Conservation (phyloP, 805 yeast genomes). For the Gaillardinia entomophila region DNA sequence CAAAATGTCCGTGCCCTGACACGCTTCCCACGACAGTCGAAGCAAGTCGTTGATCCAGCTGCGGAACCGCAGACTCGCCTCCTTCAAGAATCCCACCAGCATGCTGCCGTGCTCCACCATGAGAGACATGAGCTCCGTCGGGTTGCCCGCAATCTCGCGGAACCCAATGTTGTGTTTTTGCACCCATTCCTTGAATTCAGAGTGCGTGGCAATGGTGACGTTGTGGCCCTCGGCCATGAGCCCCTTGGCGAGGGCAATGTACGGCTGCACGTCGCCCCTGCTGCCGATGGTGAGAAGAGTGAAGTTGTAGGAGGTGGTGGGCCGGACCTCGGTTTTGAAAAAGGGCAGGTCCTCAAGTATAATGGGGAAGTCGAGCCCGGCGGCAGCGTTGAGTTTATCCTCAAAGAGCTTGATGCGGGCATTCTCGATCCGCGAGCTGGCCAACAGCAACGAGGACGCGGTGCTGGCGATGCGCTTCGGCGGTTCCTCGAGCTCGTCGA, state of each 20-base stretch:
- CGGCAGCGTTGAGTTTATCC: slow-evolving; percentile 52
- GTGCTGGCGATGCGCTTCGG: no score
- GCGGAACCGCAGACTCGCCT: slow-evolving; percentile 73
- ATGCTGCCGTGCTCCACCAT: slow-evolving; percentile 90
- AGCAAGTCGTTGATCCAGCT: slow-evolving; percentile 79
- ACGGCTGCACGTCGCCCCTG: slow-evolving; percentile 96
- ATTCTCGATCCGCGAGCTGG: slow-evolving; percentile 32
- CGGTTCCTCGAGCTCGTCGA: slow-evolving; percentile 2
- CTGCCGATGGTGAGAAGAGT: slow-evolving; percentile 87
- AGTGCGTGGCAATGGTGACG: slow-evolving; percentile 82
- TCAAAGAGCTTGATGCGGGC: slow-evolving; percentile 66
- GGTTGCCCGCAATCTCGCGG: slow-evolving; percentile 82
- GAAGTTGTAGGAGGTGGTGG: slow-evolving; percentile 51
- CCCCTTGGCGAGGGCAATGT: slow-evolving; percentile 82
- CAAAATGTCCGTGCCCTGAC: slow-evolving; percentile 74
- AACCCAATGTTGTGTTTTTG: slow-evolving; percentile 61
- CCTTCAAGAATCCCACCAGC: slow-evolving; percentile 75
- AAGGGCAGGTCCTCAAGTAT: slow-evolving; percentile 63
- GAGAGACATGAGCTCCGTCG: slow-evolving; percentile 83
- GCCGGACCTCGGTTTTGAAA: slow-evolving; percentile 44
- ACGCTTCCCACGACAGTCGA: slow-evolving; percentile 76
- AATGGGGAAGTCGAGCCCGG: slow-evolving; percentile 64
- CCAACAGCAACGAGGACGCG: slow-evolving; percentile 9
- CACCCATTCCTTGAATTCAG: slow-evolving; percentile 76
- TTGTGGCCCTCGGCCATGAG: slow-evolving; percentile 74